These are phyloP conservation scores for Endocalyx cinctus DNA, from an alignment of 2,329 filamentous ascomycete species.

Conservation along the genomic window DNA sequence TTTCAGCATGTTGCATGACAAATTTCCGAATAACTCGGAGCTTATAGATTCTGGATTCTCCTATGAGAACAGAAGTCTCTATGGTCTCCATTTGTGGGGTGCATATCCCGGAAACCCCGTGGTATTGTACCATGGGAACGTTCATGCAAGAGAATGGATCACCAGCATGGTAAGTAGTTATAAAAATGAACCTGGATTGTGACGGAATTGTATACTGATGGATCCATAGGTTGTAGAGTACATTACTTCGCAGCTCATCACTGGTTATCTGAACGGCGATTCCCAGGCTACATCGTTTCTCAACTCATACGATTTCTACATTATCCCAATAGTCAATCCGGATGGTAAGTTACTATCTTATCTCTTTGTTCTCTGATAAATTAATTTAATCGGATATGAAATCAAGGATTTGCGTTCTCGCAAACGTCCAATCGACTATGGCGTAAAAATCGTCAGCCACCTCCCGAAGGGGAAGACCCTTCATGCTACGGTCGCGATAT, in stretches of 20 bases:
- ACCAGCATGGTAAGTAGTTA: constrained; percentile 53
- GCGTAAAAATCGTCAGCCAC: constrained; percentile 50
- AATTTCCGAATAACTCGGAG: constrained; percentile 41
- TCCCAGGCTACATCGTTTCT: constrained; percentile 37
- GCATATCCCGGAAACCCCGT: constrained; percentile 40
- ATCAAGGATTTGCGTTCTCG: constrained; percentile 55
- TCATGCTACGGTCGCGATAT: constrained; percentile 46
- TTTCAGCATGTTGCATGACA: constrained; percentile 35
- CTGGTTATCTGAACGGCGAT: constrained; percentile 33
- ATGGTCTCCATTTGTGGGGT: constrained; percentile 51
- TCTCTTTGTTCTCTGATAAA: too few relatives aligned
- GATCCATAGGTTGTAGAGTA: constrained; percentile 37
- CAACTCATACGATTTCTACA: constrained; percentile 60
- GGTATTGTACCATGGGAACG: constrained; percentile 45
- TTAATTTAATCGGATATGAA: too few relatives aligned
- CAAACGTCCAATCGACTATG: constrained; percentile 54
- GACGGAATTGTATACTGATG: neutral
- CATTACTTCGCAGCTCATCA: constrained; percentile 39
- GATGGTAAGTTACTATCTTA: constrained; percentile 41
- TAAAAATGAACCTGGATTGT: too few relatives aligned
- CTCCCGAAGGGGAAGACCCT: constrained; percentile 16
- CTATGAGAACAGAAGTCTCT: constrained; percentile 47
- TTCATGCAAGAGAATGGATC: constrained; percentile 53
- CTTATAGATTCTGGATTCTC: constrained; percentile 41
- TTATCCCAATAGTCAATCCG: constrained; percentile 59